Percentiles rank a stretch among this genome's conserved stretches.
Evolutionary conservation across 345 rosid genomes (phyloP).

Genomic region (Arabidopsis arenosa): DNA sequence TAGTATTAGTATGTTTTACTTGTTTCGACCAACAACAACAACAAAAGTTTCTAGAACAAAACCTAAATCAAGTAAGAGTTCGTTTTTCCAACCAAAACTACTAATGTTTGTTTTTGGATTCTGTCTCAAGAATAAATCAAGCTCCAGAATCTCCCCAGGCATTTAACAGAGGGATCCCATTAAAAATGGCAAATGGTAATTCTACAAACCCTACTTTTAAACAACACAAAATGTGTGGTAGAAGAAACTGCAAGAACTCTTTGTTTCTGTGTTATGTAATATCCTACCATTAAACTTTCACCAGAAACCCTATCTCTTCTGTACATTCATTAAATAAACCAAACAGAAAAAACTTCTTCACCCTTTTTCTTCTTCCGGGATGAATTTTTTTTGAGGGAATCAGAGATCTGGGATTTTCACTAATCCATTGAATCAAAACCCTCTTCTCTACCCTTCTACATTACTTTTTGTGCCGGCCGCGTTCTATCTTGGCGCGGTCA

Average conservation of each 20-base stretch:
- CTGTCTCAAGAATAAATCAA: neutral
- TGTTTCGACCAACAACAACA: neutral
- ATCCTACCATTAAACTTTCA: conserved; percentile 24
- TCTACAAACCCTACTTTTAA: conserved; percentile 28
- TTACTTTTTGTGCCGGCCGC: neutral
- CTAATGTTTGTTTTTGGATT: conserved; percentile 6
- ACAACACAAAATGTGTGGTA: conserved; percentile 18
- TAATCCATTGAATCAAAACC: neutral
- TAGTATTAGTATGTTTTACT: too few relatives aligned
- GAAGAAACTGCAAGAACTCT: conserved; percentile 19
- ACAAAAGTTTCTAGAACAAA: conserved; percentile 15
- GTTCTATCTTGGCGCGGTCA: conserved; percentile 2
- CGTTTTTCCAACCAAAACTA: conserved; percentile 36
- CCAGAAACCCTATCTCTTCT: conserved; percentile 30
- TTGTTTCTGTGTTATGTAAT: neutral
- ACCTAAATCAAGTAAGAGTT: conserved; percentile 33
- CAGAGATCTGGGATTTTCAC: conserved; percentile 2
- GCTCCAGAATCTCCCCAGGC: conserved; percentile 16
- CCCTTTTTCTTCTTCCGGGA: conserved; percentile 8
- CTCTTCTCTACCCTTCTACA: conserved; percentile 2
- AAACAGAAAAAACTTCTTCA: conserved; percentile 34
- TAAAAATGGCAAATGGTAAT: conserved; percentile 10
- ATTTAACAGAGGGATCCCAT: conserved; percentile 21
- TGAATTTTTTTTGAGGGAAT: conserved; percentile 1
- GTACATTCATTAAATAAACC: conserved; percentile 9